Evolutionary conservation across 2,329 filamentous ascomycete genomes (phyloP).

Genomic region (Zalaria sp.): DNA sequence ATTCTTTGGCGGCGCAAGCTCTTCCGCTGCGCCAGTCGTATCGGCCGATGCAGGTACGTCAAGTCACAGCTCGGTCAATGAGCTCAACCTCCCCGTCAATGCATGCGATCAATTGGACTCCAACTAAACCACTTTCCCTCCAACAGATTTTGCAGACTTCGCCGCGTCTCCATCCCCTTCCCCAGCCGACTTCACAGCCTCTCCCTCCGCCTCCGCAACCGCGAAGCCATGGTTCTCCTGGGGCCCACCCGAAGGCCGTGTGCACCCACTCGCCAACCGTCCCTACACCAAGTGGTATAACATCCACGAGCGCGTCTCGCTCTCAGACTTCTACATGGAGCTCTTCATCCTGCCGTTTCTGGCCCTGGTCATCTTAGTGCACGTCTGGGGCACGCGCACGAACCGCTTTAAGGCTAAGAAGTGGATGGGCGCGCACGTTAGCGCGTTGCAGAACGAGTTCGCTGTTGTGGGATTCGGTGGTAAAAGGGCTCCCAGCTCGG

Average conservation of each 20-base stretch:
- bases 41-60: slow-evolving; percentile 50
- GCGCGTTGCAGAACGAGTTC: slow-evolving; percentile 66
- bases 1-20: slow-evolving; percentile 55
- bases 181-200: slow-evolving; percentile 32
- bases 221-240: slow-evolving; percentile 24
- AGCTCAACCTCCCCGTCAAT: slow-evolving; percentile 3
- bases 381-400: slow-evolving; percentile 64
- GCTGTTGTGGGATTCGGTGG: slow-evolving; percentile 69
- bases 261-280: slow-evolving; percentile 26
- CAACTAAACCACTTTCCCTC: not conserved
- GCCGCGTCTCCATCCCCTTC: slow-evolving; percentile 59
- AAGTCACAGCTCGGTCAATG: slow-evolving; percentile 4
- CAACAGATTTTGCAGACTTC: slow-evolving; percentile 84
- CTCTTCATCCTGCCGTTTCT: slow-evolving; percentile 67
- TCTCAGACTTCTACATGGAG: slow-evolving; percentile 78
- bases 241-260: slow-evolving; percentile 29
- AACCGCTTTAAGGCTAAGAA: slow-evolving; percentile 69
- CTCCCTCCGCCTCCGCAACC: slow-evolving; percentile 19
- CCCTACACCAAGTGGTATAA: slow-evolving; percentile 96
- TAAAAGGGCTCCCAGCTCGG: slow-evolving; percentile 28
- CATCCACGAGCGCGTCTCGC: slow-evolving; percentile 76
- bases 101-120: slow-evolving; percentile 5
- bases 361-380: slow-evolving; percentile 58
- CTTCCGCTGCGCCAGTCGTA: slow-evolving; percentile 29
- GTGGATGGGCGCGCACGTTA: slow-evolving; percentile 66